Percentiles rank a stretch among this genome's conserved stretches.
phyloP scores from a whole-genome alignment of 768 basidiomycete genomes.

The Termitomyces sp. region DNA sequence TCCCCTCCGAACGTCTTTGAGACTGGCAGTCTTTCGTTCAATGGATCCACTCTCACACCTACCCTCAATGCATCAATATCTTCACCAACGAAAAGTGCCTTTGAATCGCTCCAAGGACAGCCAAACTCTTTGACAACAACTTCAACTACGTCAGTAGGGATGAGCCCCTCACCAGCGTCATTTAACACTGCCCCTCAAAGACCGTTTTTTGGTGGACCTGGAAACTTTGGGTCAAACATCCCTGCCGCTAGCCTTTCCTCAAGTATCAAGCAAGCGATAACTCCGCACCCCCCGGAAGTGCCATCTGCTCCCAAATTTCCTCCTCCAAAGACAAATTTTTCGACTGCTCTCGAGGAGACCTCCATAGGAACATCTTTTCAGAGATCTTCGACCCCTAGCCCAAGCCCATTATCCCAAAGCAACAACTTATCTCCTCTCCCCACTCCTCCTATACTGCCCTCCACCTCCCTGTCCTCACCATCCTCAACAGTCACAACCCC shows the following conservation, averaged over 20 bases:
- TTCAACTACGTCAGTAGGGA: conserved; percentile 7
- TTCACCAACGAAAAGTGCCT: not conserved
- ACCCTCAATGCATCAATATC: not conserved
- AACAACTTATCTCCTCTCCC: conserved; percentile 9
- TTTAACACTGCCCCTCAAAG: not conserved
- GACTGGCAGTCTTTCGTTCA: not conserved
- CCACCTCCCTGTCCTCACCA: conserved; percentile 1
- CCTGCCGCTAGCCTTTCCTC: not conserved
- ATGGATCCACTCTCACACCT: not conserved
- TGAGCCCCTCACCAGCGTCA: conserved; percentile 1
- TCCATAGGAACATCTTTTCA: not conserved
- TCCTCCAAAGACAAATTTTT: not conserved
- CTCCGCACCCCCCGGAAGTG: conserved; percentile 15
- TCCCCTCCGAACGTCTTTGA: conserved; percentile 1
- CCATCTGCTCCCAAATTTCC: conserved; percentile 17
- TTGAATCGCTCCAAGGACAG: not conserved
- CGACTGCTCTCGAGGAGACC: not conserved
- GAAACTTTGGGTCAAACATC: not conserved
- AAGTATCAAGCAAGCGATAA: not conserved
- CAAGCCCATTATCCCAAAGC: conserved; percentile 8
- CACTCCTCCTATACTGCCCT: conserved; percentile 10
- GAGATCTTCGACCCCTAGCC: conserved; percentile 12
- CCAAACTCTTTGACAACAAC: not conserved
- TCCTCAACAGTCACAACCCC: conserved; percentile 1
- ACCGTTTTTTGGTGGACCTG: not conserved